A percentile compares a stretch with the other conserved stretches of the same genome.
These are phyloP conservation scores for Parasarocladium wereldwijsianum DNA, from an alignment of 2,329 filamentous ascomycete genomes.

Conservation along the genomic window DNA sequence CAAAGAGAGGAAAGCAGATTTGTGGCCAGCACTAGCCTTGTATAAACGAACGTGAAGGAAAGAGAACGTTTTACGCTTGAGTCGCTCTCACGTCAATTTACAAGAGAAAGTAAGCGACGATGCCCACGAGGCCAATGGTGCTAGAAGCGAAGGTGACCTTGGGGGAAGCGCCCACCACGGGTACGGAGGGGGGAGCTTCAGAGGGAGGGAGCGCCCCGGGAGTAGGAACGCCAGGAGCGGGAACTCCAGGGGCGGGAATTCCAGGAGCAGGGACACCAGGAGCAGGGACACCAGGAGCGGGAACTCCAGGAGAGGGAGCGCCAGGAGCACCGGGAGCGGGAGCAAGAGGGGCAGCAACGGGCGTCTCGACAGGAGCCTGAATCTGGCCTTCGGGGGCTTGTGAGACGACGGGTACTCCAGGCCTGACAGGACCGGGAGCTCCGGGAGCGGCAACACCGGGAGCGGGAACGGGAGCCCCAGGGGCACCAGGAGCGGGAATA, in stretches of 20 bases:
- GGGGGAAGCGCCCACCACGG: too few species aligned
- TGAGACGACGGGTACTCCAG: slow-evolving; percentile 3
- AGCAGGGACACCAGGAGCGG: background rate
- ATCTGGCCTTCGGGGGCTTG: slow-evolving; percentile 7
- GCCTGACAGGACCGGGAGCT: background rate
- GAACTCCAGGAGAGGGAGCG: background rate
- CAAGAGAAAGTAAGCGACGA: too few species aligned
- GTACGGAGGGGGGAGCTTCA: too few species aligned
- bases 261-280: slow-evolving; percentile 1
- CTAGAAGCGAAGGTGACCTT: too few species aligned
- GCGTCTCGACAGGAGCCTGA: slow-evolving; percentile 5
- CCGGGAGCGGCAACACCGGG: slow-evolving; percentile 2
- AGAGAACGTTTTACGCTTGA: too few species aligned
- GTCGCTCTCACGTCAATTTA: too few species aligned
- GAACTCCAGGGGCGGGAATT: background rate
- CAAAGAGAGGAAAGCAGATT: too few species aligned
- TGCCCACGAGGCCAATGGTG: too few species aligned
- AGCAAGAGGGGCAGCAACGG: slow-evolving; percentile 2
- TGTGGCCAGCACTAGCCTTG: too few species aligned
- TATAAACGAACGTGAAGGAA: too few species aligned
- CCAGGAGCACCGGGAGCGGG: slow-evolving; percentile 3
- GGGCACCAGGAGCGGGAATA: background rate
- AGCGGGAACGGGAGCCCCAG: slow-evolving; percentile 3
- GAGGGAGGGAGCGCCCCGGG: background rate
- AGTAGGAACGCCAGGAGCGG: background rate